Conservation (phyloP, 2,329 filamentous ascomycete genomes). For the Fusarium denticulatum region DNA sequence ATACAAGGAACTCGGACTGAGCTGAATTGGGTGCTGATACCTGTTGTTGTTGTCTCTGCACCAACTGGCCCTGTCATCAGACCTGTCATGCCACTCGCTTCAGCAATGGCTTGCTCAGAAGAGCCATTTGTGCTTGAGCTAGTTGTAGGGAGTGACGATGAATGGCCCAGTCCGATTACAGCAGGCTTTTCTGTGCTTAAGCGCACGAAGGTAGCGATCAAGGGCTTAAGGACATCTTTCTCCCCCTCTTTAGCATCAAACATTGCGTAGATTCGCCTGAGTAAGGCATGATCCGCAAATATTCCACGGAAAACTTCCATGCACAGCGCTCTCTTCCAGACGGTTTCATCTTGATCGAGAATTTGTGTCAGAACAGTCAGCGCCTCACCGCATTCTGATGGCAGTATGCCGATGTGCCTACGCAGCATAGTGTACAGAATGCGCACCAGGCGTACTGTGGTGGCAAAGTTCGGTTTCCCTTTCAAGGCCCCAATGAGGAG, state of each 20-base stretch:
- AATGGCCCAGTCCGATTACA: conserved; percentile 87
- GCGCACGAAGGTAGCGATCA: conserved; percentile 90
- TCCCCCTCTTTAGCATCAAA: conserved; percentile 80
- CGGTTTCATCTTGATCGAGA: conserved; percentile 82
- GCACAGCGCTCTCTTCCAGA: conserved; percentile 90
- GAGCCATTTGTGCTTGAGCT: conserved; percentile 65
- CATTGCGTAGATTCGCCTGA: conserved; percentile 81
- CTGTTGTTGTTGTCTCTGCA: conserved; percentile 73
- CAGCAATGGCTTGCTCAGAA: conserved; percentile 86
- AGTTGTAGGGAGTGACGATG: conserved; percentile 82
- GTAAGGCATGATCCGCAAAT: conserved; percentile 80
- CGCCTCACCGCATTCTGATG: conserved; percentile 83
- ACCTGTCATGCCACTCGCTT: conserved; percentile 86
- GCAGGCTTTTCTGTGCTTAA: conserved; percentile 90
- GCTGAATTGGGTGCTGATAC: conserved; percentile 93
- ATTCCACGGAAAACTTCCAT: conserved; percentile 91
- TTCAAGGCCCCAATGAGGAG: conserved; percentile 81
- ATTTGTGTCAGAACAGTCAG: conserved; percentile 84
- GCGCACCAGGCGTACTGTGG: conserved; percentile 82
- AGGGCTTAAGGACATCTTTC: conserved; percentile 80
- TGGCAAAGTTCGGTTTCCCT: conserved; percentile 81
- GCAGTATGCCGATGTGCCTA: conserved; percentile 78
- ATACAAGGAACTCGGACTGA: conserved; percentile 86
- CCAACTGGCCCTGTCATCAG: conserved; percentile 81
- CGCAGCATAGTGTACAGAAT: conserved; percentile 85